Evolutionary conservation across 345 rosid species (phyloP).

Genomic region (Eucalyptus regnans): DNA sequence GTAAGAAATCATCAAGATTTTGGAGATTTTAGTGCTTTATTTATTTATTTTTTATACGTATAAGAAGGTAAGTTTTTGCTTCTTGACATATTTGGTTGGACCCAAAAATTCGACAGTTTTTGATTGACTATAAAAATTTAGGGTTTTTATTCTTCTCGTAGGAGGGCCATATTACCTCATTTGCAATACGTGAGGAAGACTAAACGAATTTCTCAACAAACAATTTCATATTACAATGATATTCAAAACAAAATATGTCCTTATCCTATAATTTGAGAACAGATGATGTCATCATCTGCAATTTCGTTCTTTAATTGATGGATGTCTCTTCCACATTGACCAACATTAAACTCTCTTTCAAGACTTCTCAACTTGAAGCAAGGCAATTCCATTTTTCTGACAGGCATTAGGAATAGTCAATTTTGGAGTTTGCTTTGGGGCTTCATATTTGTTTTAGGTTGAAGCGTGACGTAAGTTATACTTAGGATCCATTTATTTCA

Average conservation of each 20-base stretch:
- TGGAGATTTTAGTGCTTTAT: neutral
- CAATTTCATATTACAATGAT: neutral
- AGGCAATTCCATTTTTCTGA: neutral
- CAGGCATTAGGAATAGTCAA: neutral
- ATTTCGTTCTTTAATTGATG: neutral
- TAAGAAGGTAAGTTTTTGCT: neutral
- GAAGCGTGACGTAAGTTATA: rapidly evolving
- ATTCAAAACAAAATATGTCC: neutral
- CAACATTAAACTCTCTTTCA: neutral
- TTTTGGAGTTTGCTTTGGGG: neutral
- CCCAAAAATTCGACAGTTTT: neutral
- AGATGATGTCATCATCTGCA: neutral
- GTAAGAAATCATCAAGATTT: neutral
- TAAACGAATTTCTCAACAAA: neutral
- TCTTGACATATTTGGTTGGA: neutral
- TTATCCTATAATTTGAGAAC: neutral
- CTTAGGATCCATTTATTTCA: neutral
- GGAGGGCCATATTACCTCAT: neutral
- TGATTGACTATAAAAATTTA: neutral
- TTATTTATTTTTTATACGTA: neutral
- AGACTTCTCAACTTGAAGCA: neutral
- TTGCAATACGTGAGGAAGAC: neutral
- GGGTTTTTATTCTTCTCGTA: neutral
- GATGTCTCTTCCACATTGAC: neutral
- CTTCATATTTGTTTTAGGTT: neutral